Base-by-base conservation (phyloP, 2,329 filamentous ascomycete species). In the Curvularia verruculosa region DNA sequence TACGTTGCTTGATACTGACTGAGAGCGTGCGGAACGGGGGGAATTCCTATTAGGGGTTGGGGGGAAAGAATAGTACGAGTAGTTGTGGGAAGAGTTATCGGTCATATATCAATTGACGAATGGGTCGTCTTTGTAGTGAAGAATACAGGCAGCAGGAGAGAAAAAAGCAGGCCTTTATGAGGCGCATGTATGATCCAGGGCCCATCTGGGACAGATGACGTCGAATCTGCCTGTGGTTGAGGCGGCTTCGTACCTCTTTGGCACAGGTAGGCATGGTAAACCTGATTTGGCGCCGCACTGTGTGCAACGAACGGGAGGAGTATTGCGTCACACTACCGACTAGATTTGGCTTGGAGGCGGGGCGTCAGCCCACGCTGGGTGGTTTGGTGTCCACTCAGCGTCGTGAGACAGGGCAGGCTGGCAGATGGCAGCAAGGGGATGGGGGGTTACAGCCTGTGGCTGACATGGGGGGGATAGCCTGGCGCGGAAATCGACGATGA, bases 41-140 rank as follows among this genome's bases (percentile, higher is more conserved):
- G 74, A 75, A 61, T 73, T 71, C 69, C 79, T 75, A 62, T 76
- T 81, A 52, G 80, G 80, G 46, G 80, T 81, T 52, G 78, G 79
- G 68, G 80, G 80, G 58, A 82, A 82, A 59, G 80, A 81, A 70
- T 81, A 82, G 72, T 82, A 82, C 52, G 78, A 77, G 78, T 82
- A 82, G 65, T 75, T 76, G 66, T 76, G 75, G 60, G 74, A 75
- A 66, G 78, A 78, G 65, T 80, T 78, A 70, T 77, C 77, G 69
- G 78, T 79, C 80, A 82, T 82, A 75, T 79, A 80, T 76, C 69
- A 66, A 64, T 72, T 71, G 71, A 74, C 72, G 71, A 71, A 64
- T 61, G 59, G 64, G 55, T 71, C 70, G 69, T 71, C 69, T 73
- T 70, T 67, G 67, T 67, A 73, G 59, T 56, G 60, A 54, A 54